Percentiles rank a stretch among this genome's conserved stretches.
phyloP scores from a whole-genome alignment of 2,329 filamentous ascomycete species.

The Pseudogymnoascus sp. region DNA sequence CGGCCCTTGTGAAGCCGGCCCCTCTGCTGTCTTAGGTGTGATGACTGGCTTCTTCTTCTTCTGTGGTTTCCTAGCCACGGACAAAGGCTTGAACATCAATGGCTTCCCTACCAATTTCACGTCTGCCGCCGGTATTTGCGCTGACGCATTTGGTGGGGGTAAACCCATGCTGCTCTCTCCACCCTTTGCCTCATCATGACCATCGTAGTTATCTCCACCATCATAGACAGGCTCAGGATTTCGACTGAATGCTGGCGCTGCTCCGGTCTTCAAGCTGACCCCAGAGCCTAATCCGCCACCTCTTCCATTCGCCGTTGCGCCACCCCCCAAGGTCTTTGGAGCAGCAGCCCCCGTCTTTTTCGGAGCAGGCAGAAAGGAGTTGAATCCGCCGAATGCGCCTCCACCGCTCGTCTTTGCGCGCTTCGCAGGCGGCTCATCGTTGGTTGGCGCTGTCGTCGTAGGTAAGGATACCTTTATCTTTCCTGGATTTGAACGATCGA shows the following conservation, averaged over 20 bases:
- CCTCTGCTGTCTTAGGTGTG: conserved; percentile 16
- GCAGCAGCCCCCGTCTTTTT: conserved; percentile 51
- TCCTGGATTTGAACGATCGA: conserved; percentile 72
- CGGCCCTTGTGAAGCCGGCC: conserved; percentile 8
- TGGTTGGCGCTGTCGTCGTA: conserved; percentile 39
- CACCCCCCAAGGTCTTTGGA: conserved; percentile 32
- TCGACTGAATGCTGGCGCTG: conserved; percentile 74
- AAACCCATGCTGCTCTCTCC: conserved; percentile 30
- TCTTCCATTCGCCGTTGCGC: conserved; percentile 2
- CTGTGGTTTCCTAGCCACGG: conserved; percentile 67
- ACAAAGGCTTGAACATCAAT: conserved; percentile 83
- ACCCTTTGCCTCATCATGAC: conserved; percentile 24
- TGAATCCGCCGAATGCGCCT: conserved; percentile 68
- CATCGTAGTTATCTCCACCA: conserved; percentile 21
- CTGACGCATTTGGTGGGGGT: conserved; percentile 40
- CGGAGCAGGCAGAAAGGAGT: conserved; percentile 77
- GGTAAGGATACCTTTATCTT: conserved; percentile 81
- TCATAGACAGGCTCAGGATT: conserved; percentile 33
- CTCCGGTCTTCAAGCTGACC: conserved; percentile 75
- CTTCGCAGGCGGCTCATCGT: conserved; percentile 61
- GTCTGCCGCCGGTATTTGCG: conserved; percentile 52
- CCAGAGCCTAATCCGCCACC: conserved; percentile 40
- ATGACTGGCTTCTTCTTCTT: conserved; percentile 53
- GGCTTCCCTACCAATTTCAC: conserved; percentile 64
- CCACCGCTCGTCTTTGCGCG: conserved; percentile 55